Evolutionary conservation across 805 yeast genomes (phyloP), one percentile per base, ranked within the genome.

Genomic region (baker's yeast (Saccharomyces cerevisiae)): DNA sequence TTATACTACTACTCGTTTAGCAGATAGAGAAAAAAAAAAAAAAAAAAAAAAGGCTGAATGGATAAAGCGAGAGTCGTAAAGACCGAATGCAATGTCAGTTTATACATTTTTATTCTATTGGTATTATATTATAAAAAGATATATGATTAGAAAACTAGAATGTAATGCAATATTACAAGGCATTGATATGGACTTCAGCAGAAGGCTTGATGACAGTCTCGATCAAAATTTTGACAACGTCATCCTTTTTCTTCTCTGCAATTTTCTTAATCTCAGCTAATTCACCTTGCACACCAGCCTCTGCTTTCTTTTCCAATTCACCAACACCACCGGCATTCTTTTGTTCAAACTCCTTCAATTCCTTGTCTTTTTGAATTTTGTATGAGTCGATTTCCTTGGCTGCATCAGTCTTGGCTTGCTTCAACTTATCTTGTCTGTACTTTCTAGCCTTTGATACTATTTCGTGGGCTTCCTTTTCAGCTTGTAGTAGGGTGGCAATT

Each of bases 401-500:
- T 41, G 99, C 99, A 70, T 94, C 98, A 26, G 85, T 75, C 76
- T 90, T 92, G 52, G 98, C 96, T 49, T 94, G 91, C 81, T 92
- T 94, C 70, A 94, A 79, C 61, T 90, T 87, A 61, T 82, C 85
- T 46, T 68, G 80, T 81, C 69, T 78, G 78, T 85, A 89, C 64
- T 84, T 80, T 78, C 98, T 88, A 26, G 99, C 97, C 69, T 87
- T 86, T 65, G 91, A 80, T 57, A 94, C 98, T 59, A 91, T 87
- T 63, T 85, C 91, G 64, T 96, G 97, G n/a, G 99, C 98, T 66
- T 89, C 92, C 74, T 87, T 89, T 76, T 94, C 99, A 58, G 98
- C 96, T 79, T 87, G 68, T 52, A 70, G 59, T 51, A 70, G 57
- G 41, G 72, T 66, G 43, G 71, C 71, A 57, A 70, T 65, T 63